Evolutionary conservation across 1,284 basidiomycete genomes (phyloP), one percentile per base, ranked within the genome.

Genomic region (Ustilago loliicola): DNA sequence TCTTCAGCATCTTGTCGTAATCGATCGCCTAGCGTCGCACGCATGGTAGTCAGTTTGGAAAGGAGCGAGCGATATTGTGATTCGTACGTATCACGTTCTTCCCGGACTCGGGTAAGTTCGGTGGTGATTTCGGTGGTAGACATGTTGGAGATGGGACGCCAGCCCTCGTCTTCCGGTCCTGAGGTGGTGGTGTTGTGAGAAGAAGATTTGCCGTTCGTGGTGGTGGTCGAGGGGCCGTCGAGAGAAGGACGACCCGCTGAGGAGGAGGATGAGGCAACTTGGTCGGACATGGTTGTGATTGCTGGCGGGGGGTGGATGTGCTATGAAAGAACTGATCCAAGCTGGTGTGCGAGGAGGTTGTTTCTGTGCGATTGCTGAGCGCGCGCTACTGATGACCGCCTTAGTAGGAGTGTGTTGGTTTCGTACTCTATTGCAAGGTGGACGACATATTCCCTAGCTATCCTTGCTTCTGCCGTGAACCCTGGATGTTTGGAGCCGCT

Each of bases 11-110:
- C 97, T 87, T 97, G 94, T 86, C 93, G 92, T 65, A 99, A 89
- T 86, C 98, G 96, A 83, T 95, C 96, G 45, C 95, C 95, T 29
- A 99, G 89, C 5, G 94, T 94, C 30, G 92, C 93, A 17, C 96
- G 91, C 95, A 99, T 98, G 38, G 92, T 91, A 2, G 94, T 95
- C 55, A 99, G 89, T 87, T 96, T 98, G 53, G 91, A 91, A 7
- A 99, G 89, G 45, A 99, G 89, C 68, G 91, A 92, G 61, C 91
- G 91, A 87, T 99, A 97, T 86, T 98, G 95, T 23, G 91, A 88
- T 23, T 93, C 92, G 50, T 95, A 90, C 7, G 89, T 88, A 70
- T 97, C 95, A 87, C 94, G 95, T 88, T 98, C 96, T 73, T 92
- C 90, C 11, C 75, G 74, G 0, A 74, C 72, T 0, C 72, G 62